Conservation (phyloP, 1,284 basidiomycete species). For the Sporisorium graminicola region DNA sequence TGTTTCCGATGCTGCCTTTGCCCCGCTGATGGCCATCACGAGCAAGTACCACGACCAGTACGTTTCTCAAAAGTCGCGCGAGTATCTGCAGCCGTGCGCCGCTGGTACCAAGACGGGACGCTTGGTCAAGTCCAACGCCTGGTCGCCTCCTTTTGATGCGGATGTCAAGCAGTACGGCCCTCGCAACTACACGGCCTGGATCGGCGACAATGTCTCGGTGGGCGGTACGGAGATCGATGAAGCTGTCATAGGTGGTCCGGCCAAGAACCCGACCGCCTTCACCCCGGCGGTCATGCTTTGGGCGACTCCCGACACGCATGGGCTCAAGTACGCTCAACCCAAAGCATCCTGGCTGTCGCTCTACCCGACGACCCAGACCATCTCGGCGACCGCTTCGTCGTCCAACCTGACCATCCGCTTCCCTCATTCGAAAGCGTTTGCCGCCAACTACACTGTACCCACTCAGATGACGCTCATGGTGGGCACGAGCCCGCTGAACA, state of each 20-base stretch:
- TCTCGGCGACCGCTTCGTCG: slow-evolving; percentile 30
- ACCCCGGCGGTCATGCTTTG: slow-evolving; percentile 36
- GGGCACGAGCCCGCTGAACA: slow-evolving; percentile 13
- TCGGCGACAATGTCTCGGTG: slow-evolving; percentile 28
- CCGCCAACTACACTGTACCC: slow-evolving; percentile 38
- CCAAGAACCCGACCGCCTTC: slow-evolving; percentile 34
- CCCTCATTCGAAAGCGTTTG: slow-evolving; percentile 31
- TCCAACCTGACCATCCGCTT: slow-evolving; percentile 33
- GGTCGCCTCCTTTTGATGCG: slow-evolving; percentile 38
- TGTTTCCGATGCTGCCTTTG: slow-evolving; percentile 31
- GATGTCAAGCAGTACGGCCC: slow-evolving; percentile 36
- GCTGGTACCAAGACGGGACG: slow-evolving; percentile 20
- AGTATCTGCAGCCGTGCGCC: slow-evolving; percentile 14
- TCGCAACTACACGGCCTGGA: slow-evolving; percentile 44
- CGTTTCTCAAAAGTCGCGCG: slow-evolving; percentile 25
- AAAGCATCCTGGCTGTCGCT: slow-evolving; percentile 34
- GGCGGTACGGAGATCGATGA: slow-evolving; percentile 43
- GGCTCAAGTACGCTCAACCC: slow-evolving; percentile 24
- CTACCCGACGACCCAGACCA: slow-evolving; percentile 32
- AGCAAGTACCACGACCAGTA: slow-evolving; percentile 37
- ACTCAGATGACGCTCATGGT: slow-evolving; percentile 38
- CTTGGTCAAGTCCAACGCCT: slow-evolving; percentile 25
- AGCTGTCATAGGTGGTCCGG: slow-evolving; percentile 32
- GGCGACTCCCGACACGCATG: slow-evolving; percentile 23
- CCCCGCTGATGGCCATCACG: slow-evolving; percentile 36